Base-by-base conservation (phyloP, 495 filamentous ascomycete species). In the Cryomyces minteri region DNA sequence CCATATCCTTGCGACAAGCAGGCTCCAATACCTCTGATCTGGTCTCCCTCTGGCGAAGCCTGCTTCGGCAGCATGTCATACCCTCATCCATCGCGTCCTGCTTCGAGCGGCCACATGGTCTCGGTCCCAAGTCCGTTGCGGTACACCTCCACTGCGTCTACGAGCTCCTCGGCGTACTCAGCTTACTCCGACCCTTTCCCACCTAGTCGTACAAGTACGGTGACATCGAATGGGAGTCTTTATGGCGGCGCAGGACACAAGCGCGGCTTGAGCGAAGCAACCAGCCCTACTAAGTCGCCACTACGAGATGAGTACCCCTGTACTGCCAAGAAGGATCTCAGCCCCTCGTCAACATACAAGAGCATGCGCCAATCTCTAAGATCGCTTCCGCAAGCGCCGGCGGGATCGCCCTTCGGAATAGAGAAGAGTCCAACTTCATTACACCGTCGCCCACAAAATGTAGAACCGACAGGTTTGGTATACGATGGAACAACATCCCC, bases 61-160 rank as follows among this genome's bases (percentile, higher is more conserved):
- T 37, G 34, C 34, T 9, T 12, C 40, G 40, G 10, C 40, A 29
- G 8, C 40, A 41, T 41, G 40, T 14, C 40, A 4, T 44, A 10
- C 18, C 40, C 8, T 10, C 25, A 12, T 41, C 40, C n/a, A 45
- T 33, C 44, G 11, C 39, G 29, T 31, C 6, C 38, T 30, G 29
- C 11, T 6, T 72, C 80, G 53, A 79, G 76, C 59, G 80, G 83
- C 56, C 67, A 81, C 51, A 54, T 67, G 6, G 55, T 66, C 34
- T 61, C 71, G 43, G 61, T 63, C 53, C 75, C 67, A 55, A 80
- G 72, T 54, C 79, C 75, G 8, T 58, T 73, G 47, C 72, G 85
- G 46, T 79, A 88, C 56, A 71, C 74, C 29, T 93, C 85, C 5
- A 87, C 71, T 43, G 77, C 81, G 25, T 90, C 85, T 9, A 83